Evolutionary conservation across 208 protist species (phyloP).

Genomic region (Trypanosoma mega): DNA sequence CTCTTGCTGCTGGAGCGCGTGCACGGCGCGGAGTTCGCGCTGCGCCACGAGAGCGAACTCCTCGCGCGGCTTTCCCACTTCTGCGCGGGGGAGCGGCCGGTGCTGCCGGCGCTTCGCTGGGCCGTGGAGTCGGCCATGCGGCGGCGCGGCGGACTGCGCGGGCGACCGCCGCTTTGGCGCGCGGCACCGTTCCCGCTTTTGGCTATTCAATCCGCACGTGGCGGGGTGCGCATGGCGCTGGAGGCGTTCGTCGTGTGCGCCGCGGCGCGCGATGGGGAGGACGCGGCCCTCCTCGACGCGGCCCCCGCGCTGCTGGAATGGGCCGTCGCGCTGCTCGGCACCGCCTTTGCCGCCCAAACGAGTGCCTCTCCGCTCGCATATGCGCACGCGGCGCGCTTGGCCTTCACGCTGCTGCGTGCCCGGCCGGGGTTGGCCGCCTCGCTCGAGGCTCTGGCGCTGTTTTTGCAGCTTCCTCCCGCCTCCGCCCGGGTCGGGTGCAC

Average conservation of each 20-base stretch:
- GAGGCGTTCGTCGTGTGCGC: constrained; percentile 15
- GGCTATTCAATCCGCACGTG: no score
- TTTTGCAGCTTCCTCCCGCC: constrained; percentile 12
- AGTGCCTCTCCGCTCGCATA: constrained; percentile 5
- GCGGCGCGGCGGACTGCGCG: constrained; percentile 7
- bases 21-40: constrained; percentile 34
- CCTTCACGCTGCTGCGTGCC: constrained; percentile 9
- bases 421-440: constrained; percentile 7
- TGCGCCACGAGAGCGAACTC: constrained; percentile 29
- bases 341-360: constrained; percentile 3
- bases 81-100: not conserved
- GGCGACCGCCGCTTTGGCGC: no score
- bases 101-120: constrained; percentile 15
- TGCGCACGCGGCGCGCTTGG: constrained; percentile 8
- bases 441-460: constrained; percentile 21
- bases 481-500: not conserved
- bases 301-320: constrained; percentile 31
- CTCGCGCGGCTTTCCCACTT: constrained; percentile 15
- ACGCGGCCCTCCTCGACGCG: constrained; percentile 7
- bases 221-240: no score
- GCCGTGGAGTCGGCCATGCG: constrained; percentile 20
- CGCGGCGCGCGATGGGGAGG: constrained; percentile 13
- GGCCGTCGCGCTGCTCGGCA: constrained; percentile 15
- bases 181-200: not conserved
- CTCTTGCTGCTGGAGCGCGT: constrained; percentile 43